These are phyloP conservation scores for Hypomontagnella monticulosa DNA, from an alignment of 495 filamentous ascomycete species.

Conservation along the genomic window DNA sequence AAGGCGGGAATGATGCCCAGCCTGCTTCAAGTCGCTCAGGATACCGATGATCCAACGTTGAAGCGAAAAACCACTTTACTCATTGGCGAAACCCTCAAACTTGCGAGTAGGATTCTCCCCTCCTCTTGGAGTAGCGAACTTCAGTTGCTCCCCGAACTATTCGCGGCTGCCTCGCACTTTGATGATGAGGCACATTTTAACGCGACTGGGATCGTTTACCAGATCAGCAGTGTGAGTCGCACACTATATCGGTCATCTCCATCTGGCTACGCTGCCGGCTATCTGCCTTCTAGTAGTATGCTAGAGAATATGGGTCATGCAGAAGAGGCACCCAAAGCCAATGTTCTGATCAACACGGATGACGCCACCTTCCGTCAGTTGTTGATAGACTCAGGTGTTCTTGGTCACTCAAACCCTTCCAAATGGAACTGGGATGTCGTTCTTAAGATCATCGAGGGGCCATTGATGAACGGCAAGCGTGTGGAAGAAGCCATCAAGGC, in stretches of 20 bases:
- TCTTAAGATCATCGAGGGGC: conserved; percentile 89
- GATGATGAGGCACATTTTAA: conserved; percentile 75
- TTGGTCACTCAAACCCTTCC: conserved; percentile 82
- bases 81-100: conserved; percentile 87
- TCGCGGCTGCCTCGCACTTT: conserved; percentile 77
- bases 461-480: conserved; percentile 88
- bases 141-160: conserved; percentile 84
- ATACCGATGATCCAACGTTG: conserved; percentile 75
- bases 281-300: conserved; percentile 48
- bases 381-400: conserved; percentile 85
- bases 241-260: conserved; percentile 84
- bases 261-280: conserved; percentile 49
- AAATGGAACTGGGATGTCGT: conserved; percentile 99
- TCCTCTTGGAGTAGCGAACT: conserved; percentile 77
- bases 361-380: conserved; percentile 86
- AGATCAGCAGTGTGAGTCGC: conserved; percentile 95
- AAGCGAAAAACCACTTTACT: conserved; percentile 90
- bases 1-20: conserved; percentile 84
- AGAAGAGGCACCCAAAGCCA: conserved; percentile 75
- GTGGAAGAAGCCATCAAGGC: conserved; percentile 94
- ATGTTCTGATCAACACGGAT: conserved; percentile 78
- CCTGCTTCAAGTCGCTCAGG: conserved; percentile 74
- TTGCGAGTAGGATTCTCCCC: conserved; percentile 86
- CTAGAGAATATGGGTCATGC: conserved; percentile 54
- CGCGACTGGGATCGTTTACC: conserved; percentile 89